Conservation (phyloP, 371 early-diverging fungal genomes). For the Mortierella sp. region DNA sequence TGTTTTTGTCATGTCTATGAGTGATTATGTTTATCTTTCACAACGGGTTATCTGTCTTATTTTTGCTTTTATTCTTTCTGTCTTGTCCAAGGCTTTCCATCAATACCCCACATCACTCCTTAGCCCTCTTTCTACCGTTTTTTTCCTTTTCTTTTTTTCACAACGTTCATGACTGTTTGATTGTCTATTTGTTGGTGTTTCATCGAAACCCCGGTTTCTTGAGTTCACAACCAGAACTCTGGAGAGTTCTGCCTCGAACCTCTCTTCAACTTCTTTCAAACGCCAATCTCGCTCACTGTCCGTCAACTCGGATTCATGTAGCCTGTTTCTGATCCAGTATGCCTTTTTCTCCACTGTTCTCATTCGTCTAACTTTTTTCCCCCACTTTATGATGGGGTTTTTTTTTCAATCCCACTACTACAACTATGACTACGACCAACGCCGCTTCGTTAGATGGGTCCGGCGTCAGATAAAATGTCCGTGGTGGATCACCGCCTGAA, state of each 20-base stretch:
- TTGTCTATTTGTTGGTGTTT: too few species aligned
- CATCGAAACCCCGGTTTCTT: too few species aligned
- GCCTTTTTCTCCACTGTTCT: not conserved
- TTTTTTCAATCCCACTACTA: too few species aligned
- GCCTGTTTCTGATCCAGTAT: not conserved
- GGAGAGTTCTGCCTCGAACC: too few species aligned
- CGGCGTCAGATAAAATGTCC: constrained; percentile 42
- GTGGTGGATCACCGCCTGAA: constrained; percentile 62
- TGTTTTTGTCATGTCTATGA: not conserved
- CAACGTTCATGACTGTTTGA: not conserved
- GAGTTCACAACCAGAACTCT: too few species aligned
- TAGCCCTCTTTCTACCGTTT: not conserved
- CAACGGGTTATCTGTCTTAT: not conserved
- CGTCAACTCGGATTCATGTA: not conserved
- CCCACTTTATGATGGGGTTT: too few species aligned
- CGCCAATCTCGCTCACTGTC: not conserved
- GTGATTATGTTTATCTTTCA: not conserved
- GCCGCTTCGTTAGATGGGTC: constrained; percentile 42
- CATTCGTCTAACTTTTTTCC: not conserved
- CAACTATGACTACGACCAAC: too few species aligned
- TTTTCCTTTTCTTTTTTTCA: not conserved
- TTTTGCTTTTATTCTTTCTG: not conserved
- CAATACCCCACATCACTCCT: not conserved
- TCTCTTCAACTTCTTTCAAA: too few species aligned
- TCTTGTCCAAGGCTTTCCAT: not conserved